Conservation (phyloP, 768 basidiomycete species). For the Leccinum rimulosum region DNA sequence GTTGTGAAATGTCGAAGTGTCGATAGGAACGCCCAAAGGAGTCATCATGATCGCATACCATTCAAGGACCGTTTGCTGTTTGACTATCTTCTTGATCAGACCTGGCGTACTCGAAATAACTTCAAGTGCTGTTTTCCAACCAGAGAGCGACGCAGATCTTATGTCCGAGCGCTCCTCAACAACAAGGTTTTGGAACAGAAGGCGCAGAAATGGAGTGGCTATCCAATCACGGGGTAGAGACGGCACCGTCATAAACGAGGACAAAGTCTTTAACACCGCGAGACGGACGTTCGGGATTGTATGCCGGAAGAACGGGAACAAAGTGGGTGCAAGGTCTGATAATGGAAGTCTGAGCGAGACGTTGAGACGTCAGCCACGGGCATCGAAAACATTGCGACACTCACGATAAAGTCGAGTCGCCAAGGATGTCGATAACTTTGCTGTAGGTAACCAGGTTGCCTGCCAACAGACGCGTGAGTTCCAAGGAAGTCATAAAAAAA, state of each 20-base stretch:
- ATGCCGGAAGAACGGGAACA: slow-evolving; percentile 97
- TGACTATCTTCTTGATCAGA: slow-evolving; percentile 51
- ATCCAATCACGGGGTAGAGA: slow-evolving; percentile 83
- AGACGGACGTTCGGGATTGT: slow-evolving; percentile 92
- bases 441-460: slow-evolving; percentile 81
- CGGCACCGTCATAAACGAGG: slow-evolving; percentile 79
- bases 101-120: slow-evolving; percentile 46
- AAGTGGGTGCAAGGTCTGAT: slow-evolving; percentile 75
- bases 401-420: slow-evolving; percentile 66
- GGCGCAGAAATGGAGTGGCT: slow-evolving; percentile 66
- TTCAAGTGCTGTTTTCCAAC: slow-evolving; percentile 72
- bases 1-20: slow-evolving; percentile 65
- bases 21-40: slow-evolving; percentile 79
- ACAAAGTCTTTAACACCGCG: slow-evolving; percentile 86
- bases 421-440: slow-evolving; percentile 74
- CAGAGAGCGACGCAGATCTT: slow-evolving; percentile 63
- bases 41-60: slow-evolving; percentile 92
- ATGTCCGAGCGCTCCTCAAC: slow-evolving; percentile 89
- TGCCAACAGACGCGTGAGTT: slow-evolving; percentile 28
- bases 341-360: slow-evolving; percentile 61
- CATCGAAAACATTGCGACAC: slow-evolving; percentile 29
- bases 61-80: slow-evolving; percentile 61
- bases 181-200: slow-evolving; percentile 92
- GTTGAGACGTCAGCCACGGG: slow-evolving; percentile 2
- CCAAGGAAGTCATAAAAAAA: background rate